These are phyloP conservation scores for Gossypium bickii DNA, from an alignment of 345 rosid genomes.

Conservation along the genomic window DNA sequence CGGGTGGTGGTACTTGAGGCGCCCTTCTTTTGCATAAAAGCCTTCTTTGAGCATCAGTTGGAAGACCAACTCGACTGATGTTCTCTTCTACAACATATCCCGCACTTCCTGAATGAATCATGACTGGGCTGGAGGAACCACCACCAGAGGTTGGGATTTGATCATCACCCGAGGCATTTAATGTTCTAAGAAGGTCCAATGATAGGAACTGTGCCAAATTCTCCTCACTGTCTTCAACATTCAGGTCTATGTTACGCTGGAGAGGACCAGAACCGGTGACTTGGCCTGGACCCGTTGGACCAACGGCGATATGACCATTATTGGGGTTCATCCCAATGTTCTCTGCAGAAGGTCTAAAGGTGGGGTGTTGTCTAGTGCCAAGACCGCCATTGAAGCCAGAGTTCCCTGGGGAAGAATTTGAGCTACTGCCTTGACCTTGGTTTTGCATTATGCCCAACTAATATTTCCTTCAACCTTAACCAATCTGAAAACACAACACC, in stretches of 20 bases:
- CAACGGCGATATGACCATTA: neutral
- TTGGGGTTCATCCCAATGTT: neutral
- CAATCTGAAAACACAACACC: neutral
- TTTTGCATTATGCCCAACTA: conserved; percentile 6
- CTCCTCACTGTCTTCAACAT: neutral
- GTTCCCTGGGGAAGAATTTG: neutral
- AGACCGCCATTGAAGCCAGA: neutral
- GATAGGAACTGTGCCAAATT: neutral
- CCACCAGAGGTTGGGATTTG: neutral
- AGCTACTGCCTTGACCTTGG: conserved; percentile 13
- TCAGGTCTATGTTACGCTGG: neutral
- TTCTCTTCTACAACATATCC: conserved; percentile 7
- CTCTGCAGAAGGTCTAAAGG: neutral
- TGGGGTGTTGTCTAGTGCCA: neutral
- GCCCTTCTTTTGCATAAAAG: conserved; percentile 13
- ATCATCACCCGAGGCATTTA: neutral
- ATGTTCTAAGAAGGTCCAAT: neutral
- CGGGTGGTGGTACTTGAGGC: neutral
- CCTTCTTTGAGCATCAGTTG: neutral
- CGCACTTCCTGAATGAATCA: conserved; percentile 2
- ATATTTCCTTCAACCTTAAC: neutral
- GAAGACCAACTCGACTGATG: neutral
- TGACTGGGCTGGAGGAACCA: neutral
- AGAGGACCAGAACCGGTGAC: neutral
- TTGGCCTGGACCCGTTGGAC: neutral